A percentile compares a stretch with the other conserved stretches of the same genome.
These are phyloP conservation scores for Cyberlindnera euphorbiae DNA, from an alignment of 805 yeast species.

Conservation along the genomic window DNA sequence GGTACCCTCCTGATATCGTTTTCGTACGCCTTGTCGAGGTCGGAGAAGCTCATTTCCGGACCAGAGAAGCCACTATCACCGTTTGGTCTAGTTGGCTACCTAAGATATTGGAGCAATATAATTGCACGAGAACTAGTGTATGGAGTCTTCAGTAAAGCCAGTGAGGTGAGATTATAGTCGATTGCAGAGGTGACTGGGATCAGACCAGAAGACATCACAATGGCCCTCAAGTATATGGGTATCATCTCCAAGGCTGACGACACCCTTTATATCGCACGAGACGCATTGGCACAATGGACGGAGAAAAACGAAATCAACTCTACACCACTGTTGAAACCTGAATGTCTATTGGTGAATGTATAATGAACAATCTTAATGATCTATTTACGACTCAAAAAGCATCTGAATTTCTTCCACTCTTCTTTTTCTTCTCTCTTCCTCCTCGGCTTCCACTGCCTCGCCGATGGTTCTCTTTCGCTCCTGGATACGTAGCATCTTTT, in stretches of 20 bases:
- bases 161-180: constrained; percentile 39
- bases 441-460: constrained; percentile 72
- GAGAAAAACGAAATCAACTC: constrained; percentile 13
- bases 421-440: constrained; percentile 65
- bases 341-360: constrained; percentile 10
- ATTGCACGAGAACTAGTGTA: constrained; percentile 40
- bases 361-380: background rate
- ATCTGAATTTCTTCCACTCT: constrained; percentile 70
- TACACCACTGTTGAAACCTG: constrained; percentile 12
- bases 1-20: constrained; percentile 82
- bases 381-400: constrained; percentile 52
- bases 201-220: constrained; percentile 53
- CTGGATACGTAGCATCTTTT: constrained; percentile 81
- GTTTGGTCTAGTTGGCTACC: constrained; percentile 70
- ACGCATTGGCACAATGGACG: constrained; percentile 14
- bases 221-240: constrained; percentile 54
- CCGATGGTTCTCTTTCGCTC: constrained; percentile 77
- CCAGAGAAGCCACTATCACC: constrained; percentile 91
- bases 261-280: constrained; percentile 13
- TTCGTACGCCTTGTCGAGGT: constrained; percentile 70
- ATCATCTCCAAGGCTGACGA: constrained; percentile 32
- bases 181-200: constrained; percentile 59
- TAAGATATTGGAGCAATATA: constrained; percentile 67
- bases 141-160: constrained; percentile 32
- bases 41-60: constrained; percentile 65